Base-by-base conservation (phyloP, 306 rosid genomes). In the Ziziphus jujuba region DNA sequence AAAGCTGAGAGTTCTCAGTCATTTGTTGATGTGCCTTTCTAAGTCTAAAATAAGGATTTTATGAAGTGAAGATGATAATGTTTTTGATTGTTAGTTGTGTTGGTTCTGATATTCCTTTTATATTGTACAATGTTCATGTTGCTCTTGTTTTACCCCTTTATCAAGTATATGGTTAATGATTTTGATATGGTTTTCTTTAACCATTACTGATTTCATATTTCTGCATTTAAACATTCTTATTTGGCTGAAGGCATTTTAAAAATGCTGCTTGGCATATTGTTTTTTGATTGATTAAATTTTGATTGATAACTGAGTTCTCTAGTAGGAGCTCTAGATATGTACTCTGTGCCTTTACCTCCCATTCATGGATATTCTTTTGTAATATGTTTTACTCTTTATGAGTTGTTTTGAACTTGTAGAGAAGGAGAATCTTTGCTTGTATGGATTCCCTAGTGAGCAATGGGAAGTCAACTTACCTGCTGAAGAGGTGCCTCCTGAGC, bases 381-480 rank as follows among this genome's bases (percentile, higher is more conserved):
- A 16, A 44, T 61, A 61, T 71, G 73, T 51, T 79, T 53, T 61
- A 57, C 28, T 58, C 47, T 59, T 58, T 52, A 62, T 69, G 58
- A 28, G 17, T 64, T 76, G 6, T 25, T 72, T 59, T 72, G 33
- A 78, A 61, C 43, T 69, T 87, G 50, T 84, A 92, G 98, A 92
- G 71, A 92, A 92, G 84, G 98, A 92, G 82, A 92, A 92, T 85
- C 80, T 92, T 66, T 89, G 95, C 81, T 75, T 91, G 65, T 92
- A 89, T 51, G 95, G 96, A 33, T 85, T 78, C 71, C 96, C 96
- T 55, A 87, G 88, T 79, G 98, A 85, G 85, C 90, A 75, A 66
- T 92, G 98, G 98, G 98, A 92, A 84, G 98, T 92, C 61, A 92
- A 85, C 84, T 85, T 92, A 73, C 98, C 98, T 60, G 98, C 98